Evolutionary conservation across 352 stramenopile species (phyloP).

Genomic region (Phytophthora fragariaefolia): DNA sequence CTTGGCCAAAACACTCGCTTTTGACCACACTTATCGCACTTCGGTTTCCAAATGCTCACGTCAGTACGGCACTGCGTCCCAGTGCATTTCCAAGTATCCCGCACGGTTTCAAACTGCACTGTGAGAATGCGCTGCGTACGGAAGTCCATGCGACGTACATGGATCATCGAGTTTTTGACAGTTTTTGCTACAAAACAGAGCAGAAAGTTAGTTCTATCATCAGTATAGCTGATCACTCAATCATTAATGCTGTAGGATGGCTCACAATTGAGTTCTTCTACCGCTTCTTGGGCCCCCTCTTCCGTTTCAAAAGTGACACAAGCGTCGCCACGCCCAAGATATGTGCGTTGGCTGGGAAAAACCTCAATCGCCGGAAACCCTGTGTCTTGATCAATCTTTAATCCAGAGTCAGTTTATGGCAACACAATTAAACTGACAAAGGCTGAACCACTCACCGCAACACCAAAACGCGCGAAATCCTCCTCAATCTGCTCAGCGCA

Average conservation of each 20-base stretch:
- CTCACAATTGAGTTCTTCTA: conserved; percentile 66
- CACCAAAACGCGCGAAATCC: conserved; percentile 60
- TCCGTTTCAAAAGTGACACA: conserved; percentile 52
- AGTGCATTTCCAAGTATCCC: conserved; percentile 65
- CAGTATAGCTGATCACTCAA: no score
- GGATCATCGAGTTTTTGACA: conserved; percentile 65
- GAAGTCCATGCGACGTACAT: conserved; percentile 51
- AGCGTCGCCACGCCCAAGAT: conserved; percentile 58
- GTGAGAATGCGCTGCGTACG: conserved; percentile 54
- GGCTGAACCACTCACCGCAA: conserved; percentile 60
- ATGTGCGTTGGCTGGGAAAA: conserved; percentile 58
- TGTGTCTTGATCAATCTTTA: conserved; percentile 52
- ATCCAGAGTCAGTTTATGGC: conserved; percentile 1
- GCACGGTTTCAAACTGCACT: conserved; percentile 47
- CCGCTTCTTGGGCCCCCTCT: conserved; percentile 46
- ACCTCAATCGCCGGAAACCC: conserved; percentile 60
- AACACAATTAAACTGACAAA: no score
- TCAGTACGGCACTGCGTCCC: conserved; percentile 49
- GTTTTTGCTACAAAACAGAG: conserved; percentile 48
- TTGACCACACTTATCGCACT: conserved; percentile 52
- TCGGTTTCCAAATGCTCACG: conserved; percentile 69
- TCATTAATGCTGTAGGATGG: background rate
- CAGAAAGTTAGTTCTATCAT: background rate
- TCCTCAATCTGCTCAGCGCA: conserved; percentile 56
- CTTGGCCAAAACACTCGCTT: conserved; percentile 63